phyloP scores from a whole-genome alignment of 2,329 filamentous ascomycete species.

The Ceratocystis cubensis region DNA sequence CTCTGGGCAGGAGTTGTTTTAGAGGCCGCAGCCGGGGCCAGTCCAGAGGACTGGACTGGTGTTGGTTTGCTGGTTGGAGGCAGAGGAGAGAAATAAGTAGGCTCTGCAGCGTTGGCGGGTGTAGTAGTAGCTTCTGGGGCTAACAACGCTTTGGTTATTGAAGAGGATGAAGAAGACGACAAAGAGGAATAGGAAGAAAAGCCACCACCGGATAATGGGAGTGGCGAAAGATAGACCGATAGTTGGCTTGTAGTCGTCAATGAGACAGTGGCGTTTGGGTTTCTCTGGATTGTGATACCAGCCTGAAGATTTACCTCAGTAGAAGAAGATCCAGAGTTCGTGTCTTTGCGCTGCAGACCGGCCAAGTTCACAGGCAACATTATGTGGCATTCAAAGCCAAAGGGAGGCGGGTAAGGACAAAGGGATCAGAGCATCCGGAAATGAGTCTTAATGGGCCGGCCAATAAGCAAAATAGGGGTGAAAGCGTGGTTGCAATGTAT shows the following conservation, averaged over 20 bases:
- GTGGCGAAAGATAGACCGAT: neutral
- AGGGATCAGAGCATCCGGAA: neutral
- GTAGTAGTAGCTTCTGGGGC: neutral
- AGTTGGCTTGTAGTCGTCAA: neutral
- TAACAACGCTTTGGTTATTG: neutral
- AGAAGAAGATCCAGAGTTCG: neutral
- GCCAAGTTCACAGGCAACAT: neutral
- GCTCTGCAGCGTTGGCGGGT: neutral
- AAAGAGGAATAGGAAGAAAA: neutral
- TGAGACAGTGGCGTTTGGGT: neutral
- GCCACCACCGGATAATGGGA: neutral
- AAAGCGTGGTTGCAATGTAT: no score
- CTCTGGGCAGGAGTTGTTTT: neutral
- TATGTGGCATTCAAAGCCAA: conserved; percentile 6
- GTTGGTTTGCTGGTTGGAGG: neutral
- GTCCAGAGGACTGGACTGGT: no score
- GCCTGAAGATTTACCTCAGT: neutral
- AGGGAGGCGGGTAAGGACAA: neutral
- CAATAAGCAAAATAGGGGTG: neutral
- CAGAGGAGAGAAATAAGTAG: neutral
- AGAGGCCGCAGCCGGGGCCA: no score
- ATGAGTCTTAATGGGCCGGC: neutral
- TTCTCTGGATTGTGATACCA: neutral
- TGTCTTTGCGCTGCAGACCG: neutral
- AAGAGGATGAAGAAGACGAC: neutral